A percentile compares a stretch with the other conserved stretches of the same genome.
Evolutionary conservation across 257 asterid species (phyloP).

Genomic region (Lycium barbarum): DNA sequence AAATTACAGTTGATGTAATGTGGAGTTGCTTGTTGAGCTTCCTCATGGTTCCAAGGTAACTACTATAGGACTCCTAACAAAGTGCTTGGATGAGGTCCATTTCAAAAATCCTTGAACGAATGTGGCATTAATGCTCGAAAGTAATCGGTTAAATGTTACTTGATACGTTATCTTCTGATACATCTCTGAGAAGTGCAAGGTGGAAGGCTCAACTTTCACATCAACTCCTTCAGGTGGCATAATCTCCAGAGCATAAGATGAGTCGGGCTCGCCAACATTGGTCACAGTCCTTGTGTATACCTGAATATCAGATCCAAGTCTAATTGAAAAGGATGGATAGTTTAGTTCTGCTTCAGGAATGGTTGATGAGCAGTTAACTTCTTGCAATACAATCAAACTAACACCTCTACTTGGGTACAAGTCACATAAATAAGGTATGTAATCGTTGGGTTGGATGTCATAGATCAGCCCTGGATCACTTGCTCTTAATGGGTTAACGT

Average conservation of each 20-base stretch:
- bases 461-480: conserved; percentile 47
- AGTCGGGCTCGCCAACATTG: conserved; percentile 44
- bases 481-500: conserved; percentile 44
- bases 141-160: conserved; percentile 31
- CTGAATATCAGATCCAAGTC: conserved; percentile 19
- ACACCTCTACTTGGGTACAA: conserved; percentile 33
- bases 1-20: neutral
- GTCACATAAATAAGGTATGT: conserved; percentile 45
- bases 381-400: conserved; percentile 7
- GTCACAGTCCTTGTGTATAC: conserved; percentile 50
- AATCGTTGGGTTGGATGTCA: conserved; percentile 37
- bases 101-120: conserved; percentile 39
- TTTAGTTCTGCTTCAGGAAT: conserved; percentile 45
- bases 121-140: neutral
- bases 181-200: conserved; percentile 29
- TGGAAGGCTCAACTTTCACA: conserved; percentile 33
- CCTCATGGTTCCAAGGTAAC: conserved; percentile 25
- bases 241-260: conserved; percentile 33
- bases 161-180: conserved; percentile 31
- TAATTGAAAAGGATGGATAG: conserved; percentile 47
- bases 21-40: neutral
- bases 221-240: conserved; percentile 34
- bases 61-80: conserved; percentile 41
- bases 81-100: conserved; percentile 41
- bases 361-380: conserved; percentile 32